Evolutionary conservation across 768 basidiomycete genomes (phyloP).

Genomic region (Boletellus ananiceps): DNA sequence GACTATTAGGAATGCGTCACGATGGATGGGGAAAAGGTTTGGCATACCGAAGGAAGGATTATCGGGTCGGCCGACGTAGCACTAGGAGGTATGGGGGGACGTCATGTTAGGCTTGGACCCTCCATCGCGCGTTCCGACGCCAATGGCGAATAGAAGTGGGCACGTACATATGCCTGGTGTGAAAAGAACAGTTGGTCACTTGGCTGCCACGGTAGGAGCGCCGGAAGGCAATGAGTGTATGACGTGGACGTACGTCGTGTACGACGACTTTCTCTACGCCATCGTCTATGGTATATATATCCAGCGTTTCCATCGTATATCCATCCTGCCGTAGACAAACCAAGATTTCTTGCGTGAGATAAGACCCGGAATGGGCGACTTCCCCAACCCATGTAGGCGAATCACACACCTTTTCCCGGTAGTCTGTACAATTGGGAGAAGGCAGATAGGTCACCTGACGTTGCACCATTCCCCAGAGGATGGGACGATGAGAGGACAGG

Average conservation of each 20-base stretch:
- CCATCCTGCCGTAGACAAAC: constrained; percentile 56
- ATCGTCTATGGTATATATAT: constrained; percentile 57
- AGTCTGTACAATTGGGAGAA: constrained; percentile 43
- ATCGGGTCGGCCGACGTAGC: constrained; percentile 82
- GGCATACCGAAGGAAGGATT: constrained; percentile 84
- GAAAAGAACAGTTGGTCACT: neutral
- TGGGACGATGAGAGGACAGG: neutral
- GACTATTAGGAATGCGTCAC: neutral
- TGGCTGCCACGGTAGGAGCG: neutral
- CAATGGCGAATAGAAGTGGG: neutral
- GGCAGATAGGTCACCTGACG: neutral
- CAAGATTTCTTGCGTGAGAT: neutral
- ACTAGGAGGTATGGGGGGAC: constrained; percentile 35
- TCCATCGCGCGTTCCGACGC: too few species aligned
- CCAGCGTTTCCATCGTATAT: constrained; percentile 77
- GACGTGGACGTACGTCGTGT: constrained; percentile 37
- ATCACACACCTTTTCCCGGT: constrained; percentile 71
- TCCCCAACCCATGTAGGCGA: neutral
- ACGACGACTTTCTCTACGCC: constrained; percentile 54
- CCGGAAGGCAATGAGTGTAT: neutral
- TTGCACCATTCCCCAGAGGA: neutral
- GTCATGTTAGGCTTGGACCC: neutral
- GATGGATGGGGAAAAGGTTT: neutral
- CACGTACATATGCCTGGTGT: constrained; percentile 48
- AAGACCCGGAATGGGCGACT: neutral